phyloP scores from a whole-genome alignment of 441 rosid genomes.

The Populus hybrid region DNA sequence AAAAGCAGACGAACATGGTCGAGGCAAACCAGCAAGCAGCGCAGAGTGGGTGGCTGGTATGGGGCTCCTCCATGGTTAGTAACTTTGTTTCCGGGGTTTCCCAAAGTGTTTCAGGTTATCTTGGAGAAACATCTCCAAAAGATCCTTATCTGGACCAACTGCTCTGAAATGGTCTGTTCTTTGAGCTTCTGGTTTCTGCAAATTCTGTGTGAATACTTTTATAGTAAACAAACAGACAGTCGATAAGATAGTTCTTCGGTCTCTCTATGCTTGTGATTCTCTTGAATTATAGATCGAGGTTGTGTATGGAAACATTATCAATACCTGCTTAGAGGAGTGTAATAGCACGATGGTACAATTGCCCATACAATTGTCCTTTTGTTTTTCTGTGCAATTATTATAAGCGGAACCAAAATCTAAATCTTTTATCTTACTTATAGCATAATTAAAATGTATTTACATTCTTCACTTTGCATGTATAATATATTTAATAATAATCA shows the following conservation, averaged over 20 bases:
- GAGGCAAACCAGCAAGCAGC: conserved; percentile 37
- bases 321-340: not conserved
- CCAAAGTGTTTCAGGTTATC: conserved; percentile 40
- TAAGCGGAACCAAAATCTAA: conserved; percentile 18
- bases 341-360: not conserved
- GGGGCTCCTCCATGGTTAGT: conserved; percentile 59
- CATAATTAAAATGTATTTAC: too few relatives aligned
- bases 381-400: conserved; percentile 7
- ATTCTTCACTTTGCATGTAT: too few relatives aligned
- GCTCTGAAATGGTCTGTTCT: conserved; percentile 29
- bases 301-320: not conserved
- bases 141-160: conserved; percentile 61
- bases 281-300: not conserved
- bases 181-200: not conserved
- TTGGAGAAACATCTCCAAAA: conserved; percentile 41
- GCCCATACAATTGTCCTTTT: not conserved
- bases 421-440: too few relatives aligned
- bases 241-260: not conserved
- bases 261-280: not conserved
- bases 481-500: too few relatives aligned
- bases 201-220: not conserved
- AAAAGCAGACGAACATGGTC: conserved; percentile 37
- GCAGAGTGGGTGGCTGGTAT: conserved; percentile 56
- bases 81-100: conserved; percentile 43
- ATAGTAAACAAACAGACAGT: not conserved